These are phyloP conservation scores for Aspergillus candidus DNA, from an alignment of 2,329 filamentous ascomycete genomes.

Conservation along the genomic window DNA sequence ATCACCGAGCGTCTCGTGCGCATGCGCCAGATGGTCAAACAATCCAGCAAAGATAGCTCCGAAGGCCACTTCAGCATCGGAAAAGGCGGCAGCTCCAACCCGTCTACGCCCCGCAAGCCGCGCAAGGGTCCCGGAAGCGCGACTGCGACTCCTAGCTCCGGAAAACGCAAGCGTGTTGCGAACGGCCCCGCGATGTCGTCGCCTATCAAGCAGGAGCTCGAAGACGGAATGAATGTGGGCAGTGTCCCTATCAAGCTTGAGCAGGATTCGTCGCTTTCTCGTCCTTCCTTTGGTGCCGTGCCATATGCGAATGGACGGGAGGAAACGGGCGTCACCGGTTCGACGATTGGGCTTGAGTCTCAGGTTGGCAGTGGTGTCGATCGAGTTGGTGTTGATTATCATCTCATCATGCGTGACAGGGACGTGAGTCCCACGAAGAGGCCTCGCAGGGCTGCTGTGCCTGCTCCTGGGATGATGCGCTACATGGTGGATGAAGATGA, in stretches of 20 bases:
- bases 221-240: neutral
- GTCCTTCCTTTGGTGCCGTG: too few species aligned
- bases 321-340: neutral
- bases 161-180: slow-evolving; percentile 14
- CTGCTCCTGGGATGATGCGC: slow-evolving; percentile 13
- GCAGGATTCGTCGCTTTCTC: too few species aligned
- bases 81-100: slow-evolving; percentile 11
- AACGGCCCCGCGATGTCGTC: neutral
- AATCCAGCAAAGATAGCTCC: neutral
- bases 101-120: slow-evolving; percentile 9
- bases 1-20: slow-evolving; percentile 34
- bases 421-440: slow-evolving; percentile 14
- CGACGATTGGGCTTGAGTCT: slow-evolving; percentile 1
- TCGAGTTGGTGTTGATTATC: neutral
- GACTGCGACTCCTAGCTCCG: slow-evolving; percentile 10
- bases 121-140: neutral
- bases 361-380: neutral
- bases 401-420: neutral
- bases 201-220: slow-evolving; percentile 11
- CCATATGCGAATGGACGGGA: slow-evolving; percentile 1
- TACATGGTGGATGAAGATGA: slow-evolving; percentile 13
- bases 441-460: slow-evolving; percentile 13
- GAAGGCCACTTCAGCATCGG: slow-evolving; percentile 16
- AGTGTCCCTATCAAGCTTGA: too few species aligned
- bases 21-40: slow-evolving; percentile 25